phyloP scores from a whole-genome alignment of 2,329 filamentous ascomycete genomes.

The Emmonsiellopsis sp. region DNA sequence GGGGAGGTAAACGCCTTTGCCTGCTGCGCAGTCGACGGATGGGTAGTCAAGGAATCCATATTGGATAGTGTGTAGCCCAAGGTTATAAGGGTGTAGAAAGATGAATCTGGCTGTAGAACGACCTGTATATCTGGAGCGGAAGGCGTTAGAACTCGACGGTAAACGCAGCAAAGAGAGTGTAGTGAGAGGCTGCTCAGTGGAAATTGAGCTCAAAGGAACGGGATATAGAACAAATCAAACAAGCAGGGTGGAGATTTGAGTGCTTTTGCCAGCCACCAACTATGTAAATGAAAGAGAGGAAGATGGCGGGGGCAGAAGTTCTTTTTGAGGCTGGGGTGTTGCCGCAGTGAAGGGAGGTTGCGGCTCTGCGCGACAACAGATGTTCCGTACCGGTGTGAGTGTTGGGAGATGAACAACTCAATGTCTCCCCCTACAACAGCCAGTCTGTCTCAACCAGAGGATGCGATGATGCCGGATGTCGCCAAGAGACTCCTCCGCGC shows the following conservation, averaged over 20 bases:
- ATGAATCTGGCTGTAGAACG: conserved; percentile 9
- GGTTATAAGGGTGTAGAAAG: conserved; percentile 15
- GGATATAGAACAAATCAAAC: background rate
- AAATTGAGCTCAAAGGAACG: background rate
- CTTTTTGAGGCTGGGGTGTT: background rate
- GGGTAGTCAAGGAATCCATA: conserved; percentile 87
- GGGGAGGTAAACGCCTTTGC: conserved; percentile 93
- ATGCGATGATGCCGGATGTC: background rate
- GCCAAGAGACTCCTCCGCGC: background rate
- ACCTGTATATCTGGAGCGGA: background rate
- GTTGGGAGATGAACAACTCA: conserved; percentile 92
- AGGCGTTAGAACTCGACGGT: background rate
- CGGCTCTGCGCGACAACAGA: background rate
- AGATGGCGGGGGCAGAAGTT: background rate
- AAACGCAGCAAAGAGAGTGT: background rate
- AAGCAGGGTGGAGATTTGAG: background rate
- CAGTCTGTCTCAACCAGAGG: conserved; percentile 24
- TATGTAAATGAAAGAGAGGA: no score
- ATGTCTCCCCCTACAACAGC: conserved; percentile 75
- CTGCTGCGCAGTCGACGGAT: conserved; percentile 83
- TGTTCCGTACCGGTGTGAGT: conserved; percentile 4
- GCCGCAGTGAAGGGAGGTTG: background rate
- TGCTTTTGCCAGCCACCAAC: no score
- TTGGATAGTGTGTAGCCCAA: conserved; percentile 20
- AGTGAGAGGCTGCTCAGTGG: background rate